phyloP scores from a whole-genome alignment of 139 green algal genomes.

The Desmodesmus armatus region DNA sequence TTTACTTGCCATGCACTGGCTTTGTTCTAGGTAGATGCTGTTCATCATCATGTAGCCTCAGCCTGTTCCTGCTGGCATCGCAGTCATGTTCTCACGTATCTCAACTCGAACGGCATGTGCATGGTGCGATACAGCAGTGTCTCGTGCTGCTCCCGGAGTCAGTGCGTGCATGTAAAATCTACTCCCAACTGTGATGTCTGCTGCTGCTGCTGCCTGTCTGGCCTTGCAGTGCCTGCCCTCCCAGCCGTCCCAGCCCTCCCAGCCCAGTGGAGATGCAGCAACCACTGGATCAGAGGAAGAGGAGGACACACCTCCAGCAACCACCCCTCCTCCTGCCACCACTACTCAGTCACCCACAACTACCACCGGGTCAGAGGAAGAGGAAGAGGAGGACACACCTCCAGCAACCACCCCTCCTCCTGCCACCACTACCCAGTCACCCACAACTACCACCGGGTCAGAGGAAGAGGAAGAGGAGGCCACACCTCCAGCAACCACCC shows the following conservation, averaged over 20 bases:
- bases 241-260: neutral
- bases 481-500: neutral
- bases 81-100: too few species aligned
- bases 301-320: neutral
- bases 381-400: neutral
- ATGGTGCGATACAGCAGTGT: too few species aligned
- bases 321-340: neutral
- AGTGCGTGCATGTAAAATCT: too few species aligned
- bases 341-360: neutral
- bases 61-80: too few species aligned
- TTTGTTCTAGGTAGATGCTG: too few species aligned
- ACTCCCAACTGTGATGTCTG: too few species aligned
- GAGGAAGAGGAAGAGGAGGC: neutral
- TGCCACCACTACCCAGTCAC: neutral
- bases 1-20: too few species aligned
- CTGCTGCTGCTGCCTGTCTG: neutral
- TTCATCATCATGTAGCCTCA: too few species aligned
- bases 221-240: slow-evolving; percentile 20
- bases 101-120: too few species aligned
- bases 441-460: neutral
- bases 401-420: neutral
- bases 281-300: neutral
- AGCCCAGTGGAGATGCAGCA: neutral
- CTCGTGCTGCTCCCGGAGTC: too few species aligned
- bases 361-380: neutral